Conservation (phyloP, 805 yeast genomes). For the Lipomyces starkeyi region DNA sequence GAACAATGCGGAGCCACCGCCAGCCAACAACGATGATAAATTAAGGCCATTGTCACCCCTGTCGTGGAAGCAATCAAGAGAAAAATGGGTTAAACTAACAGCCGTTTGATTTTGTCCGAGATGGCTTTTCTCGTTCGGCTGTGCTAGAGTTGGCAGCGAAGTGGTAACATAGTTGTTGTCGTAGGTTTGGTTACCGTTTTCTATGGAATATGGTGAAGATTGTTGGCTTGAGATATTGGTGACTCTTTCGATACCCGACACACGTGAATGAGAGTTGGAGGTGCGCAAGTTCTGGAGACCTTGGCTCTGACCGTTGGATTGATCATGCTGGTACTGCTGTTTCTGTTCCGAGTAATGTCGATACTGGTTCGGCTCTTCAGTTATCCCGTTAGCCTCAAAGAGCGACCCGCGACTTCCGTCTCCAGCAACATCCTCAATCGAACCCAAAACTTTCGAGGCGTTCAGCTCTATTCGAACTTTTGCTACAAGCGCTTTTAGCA, state of each 20-base stretch:
- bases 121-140: neutral
- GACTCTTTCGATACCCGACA: neutral
- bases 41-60: neutral
- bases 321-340: neutral
- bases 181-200: neutral
- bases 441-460: neutral
- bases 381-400: neutral
- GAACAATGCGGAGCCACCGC: neutral
- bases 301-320: neutral
- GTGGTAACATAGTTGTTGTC: neutral
- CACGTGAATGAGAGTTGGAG: neutral
- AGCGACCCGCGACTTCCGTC: neutral
- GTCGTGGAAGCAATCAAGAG: neutral
- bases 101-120: neutral
- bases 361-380: neutral
- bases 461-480: neutral
- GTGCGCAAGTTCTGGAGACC: neutral
- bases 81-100: neutral
- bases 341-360: neutral
- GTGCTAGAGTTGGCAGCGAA: neutral
- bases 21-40: neutral
- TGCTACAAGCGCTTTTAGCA: neutral
- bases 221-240: neutral
- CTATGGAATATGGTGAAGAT: neutral
- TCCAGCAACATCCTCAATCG: neutral